Conservation (phyloP, 2,329 filamentous ascomycete genomes). For the Exophiala spinifera region DNA sequence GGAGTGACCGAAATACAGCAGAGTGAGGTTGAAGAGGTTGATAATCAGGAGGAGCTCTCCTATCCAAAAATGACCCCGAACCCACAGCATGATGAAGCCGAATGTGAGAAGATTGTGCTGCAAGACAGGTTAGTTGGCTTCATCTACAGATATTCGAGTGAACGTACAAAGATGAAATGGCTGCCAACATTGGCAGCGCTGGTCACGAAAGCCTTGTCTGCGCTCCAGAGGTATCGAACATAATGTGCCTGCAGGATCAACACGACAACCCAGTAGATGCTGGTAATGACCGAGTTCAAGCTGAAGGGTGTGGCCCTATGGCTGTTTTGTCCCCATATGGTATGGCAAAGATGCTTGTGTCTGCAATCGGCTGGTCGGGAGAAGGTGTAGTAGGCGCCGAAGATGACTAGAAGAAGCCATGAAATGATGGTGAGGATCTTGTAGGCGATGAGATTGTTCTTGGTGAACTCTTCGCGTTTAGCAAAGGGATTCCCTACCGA, state of each 20-base stretch:
- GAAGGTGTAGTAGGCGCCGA: conserved; percentile 71
- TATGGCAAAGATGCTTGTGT: conserved; percentile 52
- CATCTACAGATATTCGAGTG: not conserved
- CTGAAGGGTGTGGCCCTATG: conserved; percentile 69
- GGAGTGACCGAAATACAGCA: conserved; percentile 76
- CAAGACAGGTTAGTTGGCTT: not conserved
- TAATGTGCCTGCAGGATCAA: conserved; percentile 69
- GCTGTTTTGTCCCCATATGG: conserved; percentile 73
- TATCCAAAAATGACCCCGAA: conserved; percentile 69
- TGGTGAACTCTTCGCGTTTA: conserved; percentile 64
- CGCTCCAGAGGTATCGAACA: conserved; percentile 71
- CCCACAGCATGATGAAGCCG: conserved; percentile 79
- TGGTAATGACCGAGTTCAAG: conserved; percentile 61
- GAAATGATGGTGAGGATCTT: conserved; percentile 70
- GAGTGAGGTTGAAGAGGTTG: conserved; percentile 78
- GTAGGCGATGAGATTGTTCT: conserved; percentile 64
- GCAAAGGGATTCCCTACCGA: conserved; percentile 70
- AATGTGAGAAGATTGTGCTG: conserved; percentile 77
- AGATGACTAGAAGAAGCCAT: conserved; percentile 70
- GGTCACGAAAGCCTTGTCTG: conserved; percentile 59
- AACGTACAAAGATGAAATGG: conserved; percentile 67
- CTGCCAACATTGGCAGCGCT: conserved; percentile 73
- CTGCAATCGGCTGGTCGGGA: conserved; percentile 61
- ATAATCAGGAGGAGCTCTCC: conserved; percentile 71
- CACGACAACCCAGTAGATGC: conserved; percentile 63